Evolutionary conservation across 2,329 filamentous ascomycete genomes (phyloP).

Genomic region (Pleochaeta shiraiana): DNA sequence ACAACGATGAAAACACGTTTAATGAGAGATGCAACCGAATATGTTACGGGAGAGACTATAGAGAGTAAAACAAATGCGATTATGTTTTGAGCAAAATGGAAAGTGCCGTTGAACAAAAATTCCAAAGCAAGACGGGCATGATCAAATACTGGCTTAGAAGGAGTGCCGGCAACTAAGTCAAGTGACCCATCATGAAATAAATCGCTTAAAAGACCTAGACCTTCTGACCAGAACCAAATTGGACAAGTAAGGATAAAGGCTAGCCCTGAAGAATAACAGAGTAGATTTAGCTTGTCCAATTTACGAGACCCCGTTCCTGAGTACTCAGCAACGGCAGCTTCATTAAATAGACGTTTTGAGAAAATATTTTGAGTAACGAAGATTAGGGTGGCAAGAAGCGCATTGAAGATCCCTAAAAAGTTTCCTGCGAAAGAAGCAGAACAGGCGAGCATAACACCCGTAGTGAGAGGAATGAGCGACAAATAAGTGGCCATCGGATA

Average conservation of each 20-base stretch:
- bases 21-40: conserved; percentile 87
- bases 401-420: conserved; percentile 72
- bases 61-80: conserved; percentile 83
- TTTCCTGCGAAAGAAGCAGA: conserved; percentile 81
- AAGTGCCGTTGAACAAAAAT: conserved; percentile 90
- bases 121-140: conserved; percentile 58
- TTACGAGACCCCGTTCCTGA: conserved; percentile 52
- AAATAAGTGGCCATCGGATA: conserved; percentile 77
- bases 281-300: conserved; percentile 85
- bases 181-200: conserved; percentile 66
- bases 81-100: conserved; percentile 93
- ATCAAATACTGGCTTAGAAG: conserved; percentile 37
- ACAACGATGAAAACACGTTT: conserved; percentile 96
- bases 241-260: conserved; percentile 76
- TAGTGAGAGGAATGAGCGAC: conserved; percentile 71
- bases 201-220: conserved; percentile 53
- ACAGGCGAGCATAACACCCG: conserved; percentile 92
- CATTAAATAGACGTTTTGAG: conserved; percentile 94
- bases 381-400: conserved; percentile 72
- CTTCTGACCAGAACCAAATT: conserved; percentile 87
- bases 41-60: conserved; percentile 88
- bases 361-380: conserved; percentile 99
- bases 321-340: conserved; percentile 64
- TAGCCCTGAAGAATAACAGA: conserved; percentile 91
- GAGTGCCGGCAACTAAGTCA: conserved; percentile 30